phyloP scores from a whole-genome alignment of 306 rosid genomes.

The Quercus variabilis region DNA sequence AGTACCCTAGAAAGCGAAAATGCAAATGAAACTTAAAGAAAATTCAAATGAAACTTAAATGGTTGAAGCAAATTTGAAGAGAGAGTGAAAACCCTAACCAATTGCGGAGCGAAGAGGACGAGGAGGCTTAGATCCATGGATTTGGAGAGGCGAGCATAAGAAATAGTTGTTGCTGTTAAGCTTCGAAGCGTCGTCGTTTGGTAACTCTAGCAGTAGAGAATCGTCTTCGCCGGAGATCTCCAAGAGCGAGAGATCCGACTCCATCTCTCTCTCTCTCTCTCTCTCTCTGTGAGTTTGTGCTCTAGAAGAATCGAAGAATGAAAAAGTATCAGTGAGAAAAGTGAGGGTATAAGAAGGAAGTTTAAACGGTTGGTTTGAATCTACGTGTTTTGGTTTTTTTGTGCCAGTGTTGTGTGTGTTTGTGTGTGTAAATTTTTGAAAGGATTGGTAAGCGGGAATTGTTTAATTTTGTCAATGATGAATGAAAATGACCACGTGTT shows the following conservation, averaged over 20 bases:
- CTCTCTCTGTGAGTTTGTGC: too few species aligned
- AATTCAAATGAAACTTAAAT: not conserved
- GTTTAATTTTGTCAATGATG: not conserved
- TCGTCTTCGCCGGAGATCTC: conserved; percentile 78
- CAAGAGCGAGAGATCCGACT: conserved; percentile 61
- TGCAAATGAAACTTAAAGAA: not conserved
- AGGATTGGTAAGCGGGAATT: conserved; percentile 50
- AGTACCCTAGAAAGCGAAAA: not conserved
- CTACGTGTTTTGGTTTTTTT: not conserved
- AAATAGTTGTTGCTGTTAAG: conserved; percentile 23
- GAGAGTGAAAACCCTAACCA: conserved; percentile 46
- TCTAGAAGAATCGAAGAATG: conserved; percentile 10
- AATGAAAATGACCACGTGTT: not conserved
- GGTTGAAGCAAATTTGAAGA: not conserved
- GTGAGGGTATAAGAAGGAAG: not conserved
- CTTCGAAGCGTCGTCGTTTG: conserved; percentile 4
- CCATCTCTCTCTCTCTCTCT: conserved; percentile 33
- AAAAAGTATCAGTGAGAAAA: not conserved
- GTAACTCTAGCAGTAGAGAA: conserved; percentile 43
- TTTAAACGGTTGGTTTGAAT: not conserved
- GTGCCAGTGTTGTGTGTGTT: not conserved
- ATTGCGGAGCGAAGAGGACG: conserved; percentile 9
- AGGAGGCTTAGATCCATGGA: conserved; percentile 39
- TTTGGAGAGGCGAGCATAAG: conserved; percentile 70
- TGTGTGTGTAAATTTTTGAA: conserved; percentile 39